Conservation (phyloP, 192 early-diverging fungal genomes). For the Obelidium mucronatum region DNA sequence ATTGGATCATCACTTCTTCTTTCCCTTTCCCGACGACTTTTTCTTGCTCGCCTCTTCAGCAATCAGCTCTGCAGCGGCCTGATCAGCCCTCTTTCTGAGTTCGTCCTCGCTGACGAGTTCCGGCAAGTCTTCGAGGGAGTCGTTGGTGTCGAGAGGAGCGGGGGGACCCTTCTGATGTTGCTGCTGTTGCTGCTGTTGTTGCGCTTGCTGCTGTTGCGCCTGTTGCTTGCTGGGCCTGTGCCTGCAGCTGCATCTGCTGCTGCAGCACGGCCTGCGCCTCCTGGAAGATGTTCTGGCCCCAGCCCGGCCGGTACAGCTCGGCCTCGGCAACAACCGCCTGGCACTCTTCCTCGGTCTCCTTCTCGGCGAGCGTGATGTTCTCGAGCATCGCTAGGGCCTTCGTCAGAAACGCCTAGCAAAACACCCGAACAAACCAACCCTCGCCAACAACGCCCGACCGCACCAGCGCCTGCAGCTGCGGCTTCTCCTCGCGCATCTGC, state of each 20-base stretch:
- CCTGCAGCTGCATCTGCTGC: conserved; percentile 58
- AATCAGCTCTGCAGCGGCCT: conserved; percentile 31
- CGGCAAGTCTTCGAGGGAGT: conserved; percentile 23
- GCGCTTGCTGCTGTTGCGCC: not conserved
- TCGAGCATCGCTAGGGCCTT: conserved; percentile 78
- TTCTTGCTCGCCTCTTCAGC: conserved; percentile 20
- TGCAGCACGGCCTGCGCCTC: conserved; percentile 81
- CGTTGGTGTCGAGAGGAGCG: not conserved
- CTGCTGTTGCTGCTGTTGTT: conserved; percentile 7
- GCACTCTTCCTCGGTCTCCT: conserved; percentile 79
- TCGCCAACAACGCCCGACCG: conserved; percentile 84
- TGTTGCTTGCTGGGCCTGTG: not conserved
- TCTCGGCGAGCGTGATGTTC: conserved; percentile 78
- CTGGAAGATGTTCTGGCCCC: conserved; percentile 86
- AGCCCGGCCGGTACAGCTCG: conserved; percentile 76
- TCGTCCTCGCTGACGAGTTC: conserved; percentile 49
- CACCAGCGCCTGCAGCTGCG: conserved; percentile 74
- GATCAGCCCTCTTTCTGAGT: conserved; percentile 30
- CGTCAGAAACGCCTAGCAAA: no score
- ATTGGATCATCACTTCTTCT: conserved; percentile 38
- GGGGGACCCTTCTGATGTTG: not conserved
- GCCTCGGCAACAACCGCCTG: conserved; percentile 84
- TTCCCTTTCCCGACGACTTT: conserved; percentile 21
- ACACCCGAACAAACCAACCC: no score
- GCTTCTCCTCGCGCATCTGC: conserved; percentile 79